Evolutionary conservation across 2,329 filamentous ascomycete genomes (phyloP).

Genomic region (Talaromyces pinophilus): DNA sequence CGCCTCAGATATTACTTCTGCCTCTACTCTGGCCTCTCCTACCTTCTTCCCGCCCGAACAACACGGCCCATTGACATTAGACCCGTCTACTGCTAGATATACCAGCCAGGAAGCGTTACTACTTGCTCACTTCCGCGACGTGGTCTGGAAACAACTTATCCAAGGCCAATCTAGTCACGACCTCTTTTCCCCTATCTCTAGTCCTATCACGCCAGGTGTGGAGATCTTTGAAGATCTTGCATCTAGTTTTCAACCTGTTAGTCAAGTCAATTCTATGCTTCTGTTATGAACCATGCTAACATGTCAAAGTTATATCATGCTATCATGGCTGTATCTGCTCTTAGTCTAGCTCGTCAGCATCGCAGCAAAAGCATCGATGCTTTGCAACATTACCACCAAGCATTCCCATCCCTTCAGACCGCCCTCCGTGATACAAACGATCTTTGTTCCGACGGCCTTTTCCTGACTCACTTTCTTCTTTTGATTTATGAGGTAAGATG

Average conservation of each 20-base stretch:
- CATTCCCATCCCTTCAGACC: slow-evolving; percentile 51
- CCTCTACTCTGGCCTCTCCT: slow-evolving; percentile 32
- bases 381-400: slow-evolving; percentile 57
- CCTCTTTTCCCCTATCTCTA: slow-evolving; percentile 27
- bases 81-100: slow-evolving; percentile 25
- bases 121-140: slow-evolving; percentile 43
- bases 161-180: slow-evolving; percentile 30
- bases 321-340: slow-evolving; percentile 59
- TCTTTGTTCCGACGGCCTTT: slow-evolving; percentile 57
- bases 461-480: slow-evolving; percentile 59
- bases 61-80: slow-evolving; percentile 26
- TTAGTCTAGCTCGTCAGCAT: slow-evolving; percentile 53
- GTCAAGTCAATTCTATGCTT: slow-evolving; percentile 28
- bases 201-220: slow-evolving; percentile 35
- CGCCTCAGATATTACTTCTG: slow-evolving; percentile 36
- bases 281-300: slow-evolving; percentile 8
- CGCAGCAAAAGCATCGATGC: slow-evolving; percentile 51
- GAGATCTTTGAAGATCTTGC: slow-evolving; percentile 53
- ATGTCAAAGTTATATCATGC: slow-evolving; percentile 54
- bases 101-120: slow-evolving; percentile 37
- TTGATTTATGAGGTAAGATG: slow-evolving; percentile 57
- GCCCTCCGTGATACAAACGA: slow-evolving; percentile 51
- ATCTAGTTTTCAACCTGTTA: slow-evolving; percentile 53
- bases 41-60: slow-evolving; percentile 29
- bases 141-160: slow-evolving; percentile 46